Base-by-base conservation (phyloP, 768 basidiomycete genomes). In the Coprinopsis sp. region DNA sequence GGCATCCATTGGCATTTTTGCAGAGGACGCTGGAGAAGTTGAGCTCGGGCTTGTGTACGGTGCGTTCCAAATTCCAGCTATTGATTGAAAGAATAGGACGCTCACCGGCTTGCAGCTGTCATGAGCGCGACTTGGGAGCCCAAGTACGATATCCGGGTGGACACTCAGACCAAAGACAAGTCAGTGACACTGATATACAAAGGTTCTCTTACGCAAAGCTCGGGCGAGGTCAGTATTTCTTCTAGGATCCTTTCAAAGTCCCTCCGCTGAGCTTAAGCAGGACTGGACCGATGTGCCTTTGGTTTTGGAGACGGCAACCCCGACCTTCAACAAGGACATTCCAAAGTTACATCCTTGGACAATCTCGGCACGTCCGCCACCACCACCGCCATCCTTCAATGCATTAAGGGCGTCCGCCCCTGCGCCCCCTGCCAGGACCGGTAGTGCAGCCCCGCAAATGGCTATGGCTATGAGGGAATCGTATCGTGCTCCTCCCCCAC, bases 21-120 rank as follows among this genome's bases (percentile, higher is more conserved):
- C 68, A 2, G 60, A 67, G 22, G 36, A 33, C 3, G 65, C 55
- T 24, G 65, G 67, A 0, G 61, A 69, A 39, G 62, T 69, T 7
- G 64, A 68, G 41, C 59, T 72, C n/a, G 57, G 54, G 0, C 34
- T 74, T 16, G 63, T 62, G 5, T 72, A 74, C 41, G 68, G 72
- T 71, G 29, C 16, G 61, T 31, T 24, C 11, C 1, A 33, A 6
- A 7, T 41, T 16, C 24, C 10, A 25, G 2, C 19, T 11, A 13
- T 16, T 10, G 2, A 34, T 12, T 24, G 42, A 6, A 45, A 28
- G 4, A 6, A 28, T 37, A 22, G 21, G 16, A 7, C 18, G 22
- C 5, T 22, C n/a, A n/a, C n/a, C n/a, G n/a, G n/a, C 7, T 16
- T 31, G n/a, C 28, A 59, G 61, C 56, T 31, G 61, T 63, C 4